Base-by-base conservation (phyloP, 2,329 filamentous ascomycete species). In the Hypocrella siamensis region DNA sequence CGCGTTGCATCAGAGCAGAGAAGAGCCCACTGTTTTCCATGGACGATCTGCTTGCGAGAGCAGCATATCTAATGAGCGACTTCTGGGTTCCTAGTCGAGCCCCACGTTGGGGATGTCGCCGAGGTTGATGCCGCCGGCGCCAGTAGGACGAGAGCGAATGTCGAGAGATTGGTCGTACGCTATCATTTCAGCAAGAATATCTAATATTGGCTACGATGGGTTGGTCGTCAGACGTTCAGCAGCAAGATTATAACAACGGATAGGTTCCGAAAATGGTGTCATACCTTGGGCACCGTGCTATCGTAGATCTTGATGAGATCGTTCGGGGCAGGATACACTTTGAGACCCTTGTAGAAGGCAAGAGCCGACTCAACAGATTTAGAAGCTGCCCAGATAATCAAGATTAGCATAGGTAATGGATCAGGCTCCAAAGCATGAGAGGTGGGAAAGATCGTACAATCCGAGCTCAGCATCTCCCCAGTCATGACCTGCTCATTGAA, bases 141-240 rank as follows among this genome's bases (percentile, higher is more conserved):
- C 41, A 35, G 50, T 40, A 32, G 53, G 46, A 35, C 48, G 51
- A 32, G 55, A 42, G 35, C 59, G 70, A 40, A 82, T 65, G 43
- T 77, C 70, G 43, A 84, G 62, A 41, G 64, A 74, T 40, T 79
- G 72, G 61, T 96, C 90, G 56, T 86, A 75, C 41, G 86, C 88
- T 49, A 98, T 93, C 84, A 98, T 94, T 63, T 94, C 84, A 43
- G 90, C 90, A 40, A 98, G 75, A 46, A 96, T 78, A 57, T 98
- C 88, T 46, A 98, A 76, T 47, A 96, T 82, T 40, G 86, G 76
- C 80, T 90, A 42, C 14, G 14, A 9, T n/a, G 14, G 14, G 25
- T 6, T 10, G 25, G 21, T n/a, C 21, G 21, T 27, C 14, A 27
- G 25, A 15, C 8, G 6, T 10, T 10, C 9, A 27, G 6, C 9